Evolutionary conservation across 768 basidiomycete genomes (phyloP), one percentile per base, ranked within the genome.

Genomic region (Mycena galopus): DNA sequence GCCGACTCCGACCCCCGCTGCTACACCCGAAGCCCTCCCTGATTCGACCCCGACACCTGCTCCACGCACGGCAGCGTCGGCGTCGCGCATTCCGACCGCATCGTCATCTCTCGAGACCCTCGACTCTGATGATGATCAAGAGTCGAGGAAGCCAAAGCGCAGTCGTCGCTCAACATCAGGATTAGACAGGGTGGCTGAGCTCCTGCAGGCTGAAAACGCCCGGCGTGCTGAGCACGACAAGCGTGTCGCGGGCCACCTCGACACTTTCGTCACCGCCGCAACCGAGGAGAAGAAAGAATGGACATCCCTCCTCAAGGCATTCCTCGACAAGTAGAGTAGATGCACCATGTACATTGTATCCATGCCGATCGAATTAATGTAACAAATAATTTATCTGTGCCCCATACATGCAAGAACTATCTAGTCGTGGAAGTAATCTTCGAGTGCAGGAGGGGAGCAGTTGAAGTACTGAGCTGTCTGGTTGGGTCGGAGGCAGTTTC

Each of bases 401-500:
- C 10, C 35, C 14, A 37, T 14, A 37, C 35, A n/a, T n/a, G n/a
- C n/a, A n/a, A 10, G 14, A 37, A 37, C 35, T 10, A 37, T 37
- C 35, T 37, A 37, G 10, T 37, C 42, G 17, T 44, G 42, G 17
- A 44, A 44, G 17, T 44, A 44, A 16, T 44, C 42, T 19, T 44
- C 42, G 17, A 44, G 42, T 44, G 17, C 12, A 19, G 42, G 42
- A 19, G 42, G 8, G 12, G 12, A 11, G 42, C 42, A 44, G 17
- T 44, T 16, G 17, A 44, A 44, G 42, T 44, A 44, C 1, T 11
- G 12, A 16, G 42, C 12, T 16, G 42, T 44, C 42, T 44, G 42
- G 17, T 44, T 78, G 0, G 76, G 77, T 5, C 67, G 47, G 50
- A 79, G 61, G 58, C 80, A 80, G 55, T 79, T 80, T 12, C 72